Base-by-base conservation (phyloP, 352 stramenopile genomes). In the Pythium rishiriense region DNA sequence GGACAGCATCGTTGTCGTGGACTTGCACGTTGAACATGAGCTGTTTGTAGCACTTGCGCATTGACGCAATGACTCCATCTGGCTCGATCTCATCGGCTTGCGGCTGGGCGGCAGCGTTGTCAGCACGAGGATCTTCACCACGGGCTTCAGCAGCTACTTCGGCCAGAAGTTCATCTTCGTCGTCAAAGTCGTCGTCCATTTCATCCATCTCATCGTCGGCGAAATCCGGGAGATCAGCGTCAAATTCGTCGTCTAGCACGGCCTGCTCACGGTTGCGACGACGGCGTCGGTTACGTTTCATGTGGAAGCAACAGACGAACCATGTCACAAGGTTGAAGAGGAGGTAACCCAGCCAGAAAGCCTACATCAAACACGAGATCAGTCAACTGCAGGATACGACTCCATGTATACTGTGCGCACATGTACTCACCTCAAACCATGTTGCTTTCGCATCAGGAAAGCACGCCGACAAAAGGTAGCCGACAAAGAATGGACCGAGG, bases 261-360 rank as follows among this genome's bases (percentile, higher is more conserved):
- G 35, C 49, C 7, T 64, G 43, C 11, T 76, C 70, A 35, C 72
- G 72, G 26, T 78, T 66, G 12, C 71, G 57, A 28, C 68, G 71
- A 15, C 76, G 78, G 53, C 76, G 75, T 21, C 76, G 74, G 39
- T 75, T 81, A 24, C 70, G 31, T 48, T 79, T 85, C 28, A 75
- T 58, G 22, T 66, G 76, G 57, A 94, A 90, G 48, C 81, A 91
- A 67, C 85, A 96, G 10, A 93, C 64, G 48, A 91, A 64, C 85
- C 86, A 96, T 25, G 71, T 73, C 22, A 75, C 72, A 19, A 91
- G 28, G 70, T 96, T 92, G 50, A 91, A 79, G 12, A 82, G 43
- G 47, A 93, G 72, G 55, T 90, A 94, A 14, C 87, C 87, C 68
- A 91, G 77, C 66, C 85, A 79, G 41, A 91, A 90, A n/a, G 72